Conservation (phyloP, 1,284 basidiomycete species). For the Ceratobasidium sp. region DNA sequence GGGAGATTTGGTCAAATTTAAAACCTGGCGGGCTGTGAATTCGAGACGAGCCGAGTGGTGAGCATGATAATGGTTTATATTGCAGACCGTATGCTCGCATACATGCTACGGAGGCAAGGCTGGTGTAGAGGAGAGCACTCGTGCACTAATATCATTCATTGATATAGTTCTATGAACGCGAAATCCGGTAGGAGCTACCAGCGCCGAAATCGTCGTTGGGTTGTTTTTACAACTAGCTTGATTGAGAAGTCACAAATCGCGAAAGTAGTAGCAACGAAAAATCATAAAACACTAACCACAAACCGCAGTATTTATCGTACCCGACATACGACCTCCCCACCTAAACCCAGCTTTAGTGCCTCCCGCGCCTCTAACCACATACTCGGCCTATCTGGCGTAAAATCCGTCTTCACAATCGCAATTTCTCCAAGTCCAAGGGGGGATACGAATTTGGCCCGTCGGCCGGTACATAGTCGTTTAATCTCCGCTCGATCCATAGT, state of each 20-base stretch:
- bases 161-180: neutral
- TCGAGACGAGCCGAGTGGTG: too few relatives aligned
- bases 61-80: too few relatives aligned
- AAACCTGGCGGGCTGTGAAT: too few relatives aligned
- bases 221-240: neutral
- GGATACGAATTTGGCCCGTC: conserved; percentile 76
- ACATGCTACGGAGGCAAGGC: neutral
- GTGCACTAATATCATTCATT: neutral
- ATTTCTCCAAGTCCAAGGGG: conserved; percentile 88
- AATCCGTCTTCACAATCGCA: conserved; percentile 80
- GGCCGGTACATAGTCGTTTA: conserved; percentile 77
- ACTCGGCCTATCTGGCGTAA: conserved; percentile 52
- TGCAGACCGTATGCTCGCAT: neutral
- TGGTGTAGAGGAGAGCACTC: too few relatives aligned
- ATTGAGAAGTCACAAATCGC: too few relatives aligned
- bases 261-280: too few relatives aligned
- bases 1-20: too few relatives aligned
- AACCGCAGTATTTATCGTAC: conserved; percentile 63
- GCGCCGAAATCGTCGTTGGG: too few relatives aligned
- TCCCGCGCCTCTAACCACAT: conserved; percentile 77
- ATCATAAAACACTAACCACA: neutral
- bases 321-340: conserved; percentile 81
- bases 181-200: neutral
- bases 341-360: conserved; percentile 71
- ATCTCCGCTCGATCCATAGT: conserved; percentile 81